A percentile compares a stretch with the other conserved stretches of the same genome.
Conservation (phyloP, 768 basidiomycete genomes). For the Mycena pura region DNA sequence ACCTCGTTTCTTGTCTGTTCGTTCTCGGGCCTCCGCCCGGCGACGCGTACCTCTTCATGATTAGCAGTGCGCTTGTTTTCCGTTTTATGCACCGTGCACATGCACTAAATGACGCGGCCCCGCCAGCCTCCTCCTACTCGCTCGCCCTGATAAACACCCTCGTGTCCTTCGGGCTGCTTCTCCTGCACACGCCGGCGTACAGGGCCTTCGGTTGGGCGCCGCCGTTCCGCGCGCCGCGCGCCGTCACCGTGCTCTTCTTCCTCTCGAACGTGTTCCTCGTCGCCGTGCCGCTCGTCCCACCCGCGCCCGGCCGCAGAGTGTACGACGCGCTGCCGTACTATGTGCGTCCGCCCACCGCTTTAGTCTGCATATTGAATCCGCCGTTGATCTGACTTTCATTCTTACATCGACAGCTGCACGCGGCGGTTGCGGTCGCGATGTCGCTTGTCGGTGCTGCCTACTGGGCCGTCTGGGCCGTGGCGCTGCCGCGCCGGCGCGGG, state of each 20-base stretch:
- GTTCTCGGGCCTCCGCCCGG: constrained; percentile 66
- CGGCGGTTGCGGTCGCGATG: constrained; percentile 49
- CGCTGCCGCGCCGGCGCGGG: constrained; percentile 54
- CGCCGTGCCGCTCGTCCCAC: constrained; percentile 66
- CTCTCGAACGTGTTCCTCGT: constrained; percentile 68
- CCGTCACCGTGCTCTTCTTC: constrained; percentile 59
- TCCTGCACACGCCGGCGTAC: constrained; percentile 52
- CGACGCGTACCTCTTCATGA: constrained; percentile 74
- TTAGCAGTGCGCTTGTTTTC: constrained; percentile 58
- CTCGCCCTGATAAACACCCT: constrained; percentile 60
- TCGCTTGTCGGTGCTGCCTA: constrained; percentile 57
- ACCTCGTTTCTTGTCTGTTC: constrained; percentile 60
- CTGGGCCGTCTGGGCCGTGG: constrained; percentile 59
- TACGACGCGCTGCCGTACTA: constrained; percentile 71
- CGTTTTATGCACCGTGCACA: too few species aligned
- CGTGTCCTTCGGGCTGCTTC: constrained; percentile 64
- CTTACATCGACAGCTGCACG: too few species aligned
- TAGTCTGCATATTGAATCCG: too few species aligned
- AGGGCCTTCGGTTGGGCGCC: constrained; percentile 64
- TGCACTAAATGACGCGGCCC: too few species aligned
- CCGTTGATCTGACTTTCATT: too few species aligned
- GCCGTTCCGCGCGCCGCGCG: constrained; percentile 62
- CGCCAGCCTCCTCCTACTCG: constrained; percentile 65
- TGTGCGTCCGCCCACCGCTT: too few species aligned
- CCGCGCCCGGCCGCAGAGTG: constrained; percentile 50